phyloP scores from a whole-genome alignment of 1,284 basidiomycete genomes.

The Hypsizygus ulmarius region DNA sequence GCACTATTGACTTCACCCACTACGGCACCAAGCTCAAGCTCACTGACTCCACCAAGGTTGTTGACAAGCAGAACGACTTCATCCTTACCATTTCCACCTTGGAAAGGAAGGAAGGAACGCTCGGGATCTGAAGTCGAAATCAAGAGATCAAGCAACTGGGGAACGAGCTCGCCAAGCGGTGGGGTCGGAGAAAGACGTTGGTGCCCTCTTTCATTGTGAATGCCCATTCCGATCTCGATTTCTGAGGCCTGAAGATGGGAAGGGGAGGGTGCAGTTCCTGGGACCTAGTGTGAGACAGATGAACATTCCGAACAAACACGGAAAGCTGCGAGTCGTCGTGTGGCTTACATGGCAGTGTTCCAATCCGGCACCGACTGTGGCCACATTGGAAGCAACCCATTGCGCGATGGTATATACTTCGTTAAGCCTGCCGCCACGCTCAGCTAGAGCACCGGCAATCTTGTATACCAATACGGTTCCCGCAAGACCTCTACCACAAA shows the following conservation, averaged over 20 bases:
- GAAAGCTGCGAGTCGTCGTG: background rate
- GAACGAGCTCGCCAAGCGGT: constrained; percentile 67
- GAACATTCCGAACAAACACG: background rate
- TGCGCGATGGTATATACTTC: constrained; percentile 72
- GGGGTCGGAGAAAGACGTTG: constrained; percentile 70
- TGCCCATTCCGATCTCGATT: constrained; percentile 87
- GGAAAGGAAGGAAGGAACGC: constrained; percentile 83
- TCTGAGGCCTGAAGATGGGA: constrained; percentile 63
- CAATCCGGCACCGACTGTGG: constrained; percentile 87
- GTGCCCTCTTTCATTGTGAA: constrained; percentile 90
- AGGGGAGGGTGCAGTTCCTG: constrained; percentile 68
- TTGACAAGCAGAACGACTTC: constrained; percentile 71
- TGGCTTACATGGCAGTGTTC: constrained; percentile 83
- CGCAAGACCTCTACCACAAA: constrained; percentile 70
- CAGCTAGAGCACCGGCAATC: constrained; percentile 81
- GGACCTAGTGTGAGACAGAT: constrained; percentile 50
- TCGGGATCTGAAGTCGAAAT: constrained; percentile 77
- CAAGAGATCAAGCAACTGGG: constrained; percentile 70
- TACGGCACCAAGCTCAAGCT: constrained; percentile 80
- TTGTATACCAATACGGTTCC: constrained; percentile 93
- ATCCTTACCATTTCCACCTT: constrained; percentile 57
- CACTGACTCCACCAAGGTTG: constrained; percentile 83
- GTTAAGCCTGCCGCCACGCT: constrained; percentile 69
- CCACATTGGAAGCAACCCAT: constrained; percentile 65
- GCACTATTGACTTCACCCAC: constrained; percentile 58